Conservation (phyloP, 1,139 yeast species). For the Taphrina deformans region DNA sequence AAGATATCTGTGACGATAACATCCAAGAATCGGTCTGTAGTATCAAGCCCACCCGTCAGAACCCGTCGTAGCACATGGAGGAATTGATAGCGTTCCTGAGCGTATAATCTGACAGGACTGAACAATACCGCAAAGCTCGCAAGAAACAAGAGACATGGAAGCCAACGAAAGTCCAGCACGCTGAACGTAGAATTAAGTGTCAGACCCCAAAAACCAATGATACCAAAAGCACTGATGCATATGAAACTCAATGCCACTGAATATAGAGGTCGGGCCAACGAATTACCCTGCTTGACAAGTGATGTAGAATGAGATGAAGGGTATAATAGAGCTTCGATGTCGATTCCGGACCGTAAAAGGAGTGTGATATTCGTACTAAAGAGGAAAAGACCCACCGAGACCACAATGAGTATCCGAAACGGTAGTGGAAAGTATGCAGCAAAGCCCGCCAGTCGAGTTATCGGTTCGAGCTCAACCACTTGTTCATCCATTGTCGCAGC, state of each 20-base stretch:
- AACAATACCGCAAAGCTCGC: conserved; percentile 43
- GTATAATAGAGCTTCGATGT: conserved; percentile 40
- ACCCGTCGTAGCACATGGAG: conserved; percentile 48
- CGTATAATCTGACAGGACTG: conserved; percentile 41
- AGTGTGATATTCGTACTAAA: conserved; percentile 44
- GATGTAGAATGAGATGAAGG: conserved; percentile 36
- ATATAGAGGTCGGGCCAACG: conserved; percentile 11
- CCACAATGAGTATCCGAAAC: conserved; percentile 46
- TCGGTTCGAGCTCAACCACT: neutral
- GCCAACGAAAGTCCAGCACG: neutral
- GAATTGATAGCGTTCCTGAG: conserved; percentile 43
- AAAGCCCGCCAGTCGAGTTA: conserved; percentile 2
- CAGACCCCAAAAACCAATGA: neutral
- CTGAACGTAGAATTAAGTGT: neutral
- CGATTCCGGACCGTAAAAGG: conserved; percentile 23
- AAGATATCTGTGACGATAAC: conserved; percentile 77
- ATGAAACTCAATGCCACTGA: neutral
- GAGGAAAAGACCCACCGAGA: conserved; percentile 47
- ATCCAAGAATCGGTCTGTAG: conserved; percentile 65
- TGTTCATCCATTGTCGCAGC: neutral
- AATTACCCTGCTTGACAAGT: neutral
- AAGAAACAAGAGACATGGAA: conserved; percentile 46
- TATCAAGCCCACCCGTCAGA: conserved; percentile 57
- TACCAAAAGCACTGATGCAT: neutral
- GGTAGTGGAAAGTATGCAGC: conserved; percentile 51